Evolutionary conservation across 306 rosid species (phyloP).

Genomic region (Gastrolobium villosum): DNA sequence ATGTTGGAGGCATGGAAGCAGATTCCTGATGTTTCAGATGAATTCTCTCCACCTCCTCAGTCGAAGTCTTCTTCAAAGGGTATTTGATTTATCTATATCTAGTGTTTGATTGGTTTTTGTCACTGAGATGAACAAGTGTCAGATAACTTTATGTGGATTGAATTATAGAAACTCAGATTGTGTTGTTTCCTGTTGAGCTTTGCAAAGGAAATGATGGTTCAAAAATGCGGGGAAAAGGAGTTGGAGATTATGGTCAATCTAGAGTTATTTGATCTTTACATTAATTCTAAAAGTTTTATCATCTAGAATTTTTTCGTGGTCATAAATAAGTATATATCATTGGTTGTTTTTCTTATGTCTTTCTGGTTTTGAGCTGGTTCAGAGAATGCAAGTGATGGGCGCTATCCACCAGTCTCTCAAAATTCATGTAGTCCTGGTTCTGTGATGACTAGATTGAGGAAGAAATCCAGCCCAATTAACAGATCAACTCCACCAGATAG

Average conservation of each 20-base stretch:
- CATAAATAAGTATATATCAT: neutral
- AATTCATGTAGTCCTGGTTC: constrained; percentile 53
- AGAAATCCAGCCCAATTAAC: constrained; percentile 40
- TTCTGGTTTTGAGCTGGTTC: constrained; percentile 39
- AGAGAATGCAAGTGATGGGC: constrained; percentile 74
- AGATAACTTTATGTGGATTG: neutral
- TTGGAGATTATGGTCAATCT: neutral
- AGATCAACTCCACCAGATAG: constrained; percentile 63
- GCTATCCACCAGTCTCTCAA: constrained; percentile 56
- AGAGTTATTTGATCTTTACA: neutral
- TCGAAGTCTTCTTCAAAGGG: constrained; percentile 76
- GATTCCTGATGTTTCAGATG: constrained; percentile 77
- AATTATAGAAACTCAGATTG: neutral
- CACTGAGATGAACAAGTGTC: neutral
- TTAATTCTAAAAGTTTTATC: neutral
- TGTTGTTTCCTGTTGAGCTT: too few relatives aligned
- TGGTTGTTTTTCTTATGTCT: neutral
- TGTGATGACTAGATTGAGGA: constrained; percentile 56
- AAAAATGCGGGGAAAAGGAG: neutral
- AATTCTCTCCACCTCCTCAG: constrained; percentile 66
- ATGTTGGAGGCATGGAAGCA: constrained; percentile 81
- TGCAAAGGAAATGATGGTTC: neutral
- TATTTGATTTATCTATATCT: constrained; percentile 15
- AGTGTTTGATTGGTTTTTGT: constrained; percentile 12
- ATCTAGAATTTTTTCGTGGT: neutral